These are phyloP conservation scores for Erigeron philadelphicus DNA, from an alignment of 140 eudicot genomes.

Conservation along the genomic window DNA sequence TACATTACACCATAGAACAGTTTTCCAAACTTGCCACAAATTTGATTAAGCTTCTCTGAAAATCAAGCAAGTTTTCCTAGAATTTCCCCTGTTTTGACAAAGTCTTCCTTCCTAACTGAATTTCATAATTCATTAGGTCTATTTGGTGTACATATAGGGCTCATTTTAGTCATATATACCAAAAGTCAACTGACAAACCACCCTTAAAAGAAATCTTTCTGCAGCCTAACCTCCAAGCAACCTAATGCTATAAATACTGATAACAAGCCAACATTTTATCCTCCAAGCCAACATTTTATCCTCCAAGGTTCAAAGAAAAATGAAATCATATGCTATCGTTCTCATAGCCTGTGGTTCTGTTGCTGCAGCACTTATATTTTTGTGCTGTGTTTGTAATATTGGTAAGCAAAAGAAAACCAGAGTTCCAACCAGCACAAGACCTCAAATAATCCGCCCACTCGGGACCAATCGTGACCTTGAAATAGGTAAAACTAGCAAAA, in stretches of 20 bases:
- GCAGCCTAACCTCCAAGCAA: slow-evolving; percentile 3
- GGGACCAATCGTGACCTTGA: slow-evolving; percentile 23
- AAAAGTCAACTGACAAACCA: slow-evolving; percentile 7
- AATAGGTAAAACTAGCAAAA: slow-evolving; percentile 16
- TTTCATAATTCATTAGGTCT: not conserved
- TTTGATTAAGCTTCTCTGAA: slow-evolving; percentile 23
- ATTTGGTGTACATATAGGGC: not conserved
- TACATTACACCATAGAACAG: not conserved
- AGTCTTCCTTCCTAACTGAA: slow-evolving; percentile 5
- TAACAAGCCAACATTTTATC: slow-evolving; percentile 2
- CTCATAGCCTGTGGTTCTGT: slow-evolving; percentile 28
- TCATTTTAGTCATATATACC: not conserved
- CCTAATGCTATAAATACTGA: not conserved
- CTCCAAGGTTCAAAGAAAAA: slow-evolving; percentile 11
- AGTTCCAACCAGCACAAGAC: slow-evolving; percentile 14
- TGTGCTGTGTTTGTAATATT: slow-evolving; percentile 8
- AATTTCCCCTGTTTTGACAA: slow-evolving; percentile 18
- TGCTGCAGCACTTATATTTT: slow-evolving; percentile 20
- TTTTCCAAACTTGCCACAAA: not conserved
- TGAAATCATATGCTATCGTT: slow-evolving; percentile 30
- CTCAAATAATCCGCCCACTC: not conserved
- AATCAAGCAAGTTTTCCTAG: slow-evolving; percentile 16
- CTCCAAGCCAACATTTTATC: slow-evolving; percentile 10
- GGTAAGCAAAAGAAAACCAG: slow-evolving; percentile 19
- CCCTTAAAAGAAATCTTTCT: slow-evolving; percentile 1